A percentile compares a stretch with the other conserved stretches of the same genome.
These are phyloP conservation scores for Chara braunii DNA, from an alignment of 139 green algal genomes.

Conservation along the genomic window DNA sequence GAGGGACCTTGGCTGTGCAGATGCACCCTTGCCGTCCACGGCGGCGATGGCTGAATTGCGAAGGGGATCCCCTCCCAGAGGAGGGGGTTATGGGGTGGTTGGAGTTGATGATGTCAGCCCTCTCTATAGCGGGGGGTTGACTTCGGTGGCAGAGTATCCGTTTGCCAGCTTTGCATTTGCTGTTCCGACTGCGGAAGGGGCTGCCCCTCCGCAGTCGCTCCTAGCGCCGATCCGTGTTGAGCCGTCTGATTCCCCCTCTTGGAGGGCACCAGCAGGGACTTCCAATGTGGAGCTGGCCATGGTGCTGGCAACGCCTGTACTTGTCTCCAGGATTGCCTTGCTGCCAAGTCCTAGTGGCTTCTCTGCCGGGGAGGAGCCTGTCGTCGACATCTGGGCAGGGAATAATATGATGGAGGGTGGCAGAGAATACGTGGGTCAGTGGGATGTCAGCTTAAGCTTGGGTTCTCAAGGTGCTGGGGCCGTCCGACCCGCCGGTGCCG, in stretches of 20 bases:
- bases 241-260: background rate
- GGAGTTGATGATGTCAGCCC: background rate
- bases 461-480: no score
- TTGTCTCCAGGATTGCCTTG: background rate
- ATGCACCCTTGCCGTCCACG: no score
- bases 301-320: constrained; percentile 5
- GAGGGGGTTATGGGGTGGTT: background rate
- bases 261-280: background rate
- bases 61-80: background rate
- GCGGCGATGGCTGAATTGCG: no score
- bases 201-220: background rate
- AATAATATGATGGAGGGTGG: constrained; percentile 1
- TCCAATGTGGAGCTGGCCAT: constrained; percentile 15
- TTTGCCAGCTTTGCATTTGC: background rate
- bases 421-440: no score
- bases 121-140: background rate
- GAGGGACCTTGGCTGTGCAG: no score
- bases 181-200: background rate
- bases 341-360: background rate
- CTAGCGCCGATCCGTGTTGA: background rate
- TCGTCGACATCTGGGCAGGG: background rate
- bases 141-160: constrained; percentile 5
- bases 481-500: no score
- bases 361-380: background rate
- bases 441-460: no score